phyloP scores from a whole-genome alignment of 805 yeast species.

The Kodamaea leandrae region DNA sequence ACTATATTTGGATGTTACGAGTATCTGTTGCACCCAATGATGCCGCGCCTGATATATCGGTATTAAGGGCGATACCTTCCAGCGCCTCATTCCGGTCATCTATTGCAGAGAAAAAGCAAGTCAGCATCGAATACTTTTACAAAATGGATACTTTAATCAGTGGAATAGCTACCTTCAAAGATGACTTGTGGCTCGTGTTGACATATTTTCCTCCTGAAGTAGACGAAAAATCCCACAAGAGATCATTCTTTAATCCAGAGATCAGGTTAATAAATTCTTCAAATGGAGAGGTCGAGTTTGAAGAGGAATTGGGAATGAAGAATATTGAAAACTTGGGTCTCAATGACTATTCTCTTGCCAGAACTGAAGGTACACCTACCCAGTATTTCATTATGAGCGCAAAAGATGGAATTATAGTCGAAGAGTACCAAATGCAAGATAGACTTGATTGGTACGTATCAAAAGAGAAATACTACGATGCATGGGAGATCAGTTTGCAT shows the following conservation, averaged over 20 bases:
- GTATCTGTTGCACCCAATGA: slow-evolving; percentile 23
- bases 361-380: slow-evolving; percentile 25
- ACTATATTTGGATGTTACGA: slow-evolving; percentile 68
- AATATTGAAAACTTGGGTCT: slow-evolving; percentile 59
- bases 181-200: slow-evolving; percentile 63
- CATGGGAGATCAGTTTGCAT: slow-evolving; percentile 74
- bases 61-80: slow-evolving; percentile 43
- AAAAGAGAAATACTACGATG: slow-evolving; percentile 53
- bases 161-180: slow-evolving; percentile 75
- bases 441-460: slow-evolving; percentile 70
- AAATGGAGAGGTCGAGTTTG: slow-evolving; percentile 70
- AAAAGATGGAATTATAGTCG: slow-evolving; percentile 73
- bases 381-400: slow-evolving; percentile 74
- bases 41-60: not conserved
- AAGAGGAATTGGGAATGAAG: slow-evolving; percentile 71
- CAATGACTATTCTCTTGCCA: slow-evolving; percentile 69
- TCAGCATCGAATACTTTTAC: slow-evolving; percentile 49
- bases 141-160: slow-evolving; percentile 56
- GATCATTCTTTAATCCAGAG: slow-evolving; percentile 60
- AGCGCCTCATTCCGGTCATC: slow-evolving; percentile 49
- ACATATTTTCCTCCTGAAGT: slow-evolving; percentile 46
- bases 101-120: slow-evolving; percentile 34
- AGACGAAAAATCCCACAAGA: slow-evolving; percentile 16
- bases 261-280: slow-evolving; percentile 61
- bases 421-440: slow-evolving; percentile 68